phyloP scores from a whole-genome alignment of 2,329 filamentous ascomycete genomes.

The Amphichorda felina region DNA sequence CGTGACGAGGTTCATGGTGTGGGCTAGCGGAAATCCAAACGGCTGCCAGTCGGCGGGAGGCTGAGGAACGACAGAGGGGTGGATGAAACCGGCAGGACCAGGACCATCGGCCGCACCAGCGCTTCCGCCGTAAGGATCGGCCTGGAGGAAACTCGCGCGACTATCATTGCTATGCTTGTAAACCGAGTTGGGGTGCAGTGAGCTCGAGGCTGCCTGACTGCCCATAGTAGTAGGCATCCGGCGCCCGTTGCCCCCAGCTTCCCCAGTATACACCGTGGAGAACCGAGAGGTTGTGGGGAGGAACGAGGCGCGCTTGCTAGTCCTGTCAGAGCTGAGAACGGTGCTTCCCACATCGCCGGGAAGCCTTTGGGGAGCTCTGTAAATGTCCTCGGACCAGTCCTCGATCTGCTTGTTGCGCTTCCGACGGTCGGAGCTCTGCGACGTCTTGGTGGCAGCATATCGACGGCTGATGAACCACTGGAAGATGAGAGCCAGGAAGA shows the following conservation, averaged over 20 bases:
- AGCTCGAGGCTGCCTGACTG: constrained; percentile 67
- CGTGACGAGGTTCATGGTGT: constrained; percentile 88
- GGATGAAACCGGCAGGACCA: constrained; percentile 88
- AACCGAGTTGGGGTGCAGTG: constrained; percentile 57
- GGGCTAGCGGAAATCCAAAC: constrained; percentile 88
- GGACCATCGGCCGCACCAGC: constrained; percentile 53
- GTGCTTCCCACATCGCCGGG: constrained; percentile 61
- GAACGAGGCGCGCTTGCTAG: constrained; percentile 77
- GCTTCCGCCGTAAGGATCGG: constrained; percentile 41
- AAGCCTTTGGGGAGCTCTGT: constrained; percentile 75
- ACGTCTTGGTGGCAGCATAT: constrained; percentile 78
- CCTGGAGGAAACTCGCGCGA: constrained; percentile 51
- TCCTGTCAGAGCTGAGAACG: constrained; percentile 52
- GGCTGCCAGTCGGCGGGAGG: constrained; percentile 96
- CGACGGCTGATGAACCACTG: constrained; percentile 90
- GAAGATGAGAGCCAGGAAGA: constrained; percentile 80
- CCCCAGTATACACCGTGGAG: constrained; percentile 75
- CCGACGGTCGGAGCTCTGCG: constrained; percentile 67
- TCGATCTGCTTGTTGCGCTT: constrained; percentile 89
- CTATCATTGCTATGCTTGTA: constrained; percentile 58
- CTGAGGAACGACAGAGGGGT: constrained; percentile 90
- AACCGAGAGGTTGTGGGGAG: constrained; percentile 91
- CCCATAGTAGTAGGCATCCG: constrained; percentile 83
- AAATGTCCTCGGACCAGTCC: constrained; percentile 96
- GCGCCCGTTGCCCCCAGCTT: constrained; percentile 35